Base-by-base conservation (phyloP, 192 early-diverging fungal genomes). In the Backusella parvicylindrica region DNA sequence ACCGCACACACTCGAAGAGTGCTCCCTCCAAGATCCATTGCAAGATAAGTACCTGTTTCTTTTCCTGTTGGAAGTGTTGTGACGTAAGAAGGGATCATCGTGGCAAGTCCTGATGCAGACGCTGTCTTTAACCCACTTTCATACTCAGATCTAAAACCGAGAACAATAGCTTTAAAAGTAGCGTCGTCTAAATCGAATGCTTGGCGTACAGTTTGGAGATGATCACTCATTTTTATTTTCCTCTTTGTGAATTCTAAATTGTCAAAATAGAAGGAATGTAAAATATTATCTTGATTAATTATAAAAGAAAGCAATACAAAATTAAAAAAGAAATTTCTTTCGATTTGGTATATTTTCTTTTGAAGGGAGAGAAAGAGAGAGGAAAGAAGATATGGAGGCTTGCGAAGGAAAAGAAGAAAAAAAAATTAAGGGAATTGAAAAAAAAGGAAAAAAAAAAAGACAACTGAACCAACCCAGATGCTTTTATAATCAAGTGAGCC, bases 1-100 rank as follows among this genome's bases (percentile, higher is more conserved):
- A 96, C 93, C 35, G 86, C 84, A 73, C 92, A 91, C 21, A 97
- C 95, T 53, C 97, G 92, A 73, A 99, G 90, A 85, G 96, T 97
- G 49, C 95, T 96, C 32, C 97, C 96, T 60, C 98, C 97, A 68
- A 98, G 83, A 77, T 98, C 96, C 56, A 99, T 86, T 4, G 97
- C 95, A 67, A 96, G 86, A 87, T 90, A 96, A 33, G 89, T 87
- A 33, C 98, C 98, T 18, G 82, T 88, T 79, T 99, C 96, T 50
- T 80, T 85, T 30, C 97, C 96, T 18, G 85, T 90, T 6, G 98
- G 96, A 11, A 92, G 82, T 60, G 83, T 79, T 13, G 90, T 87
- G 74, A 97, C 93, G 82, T 89, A 97, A 6, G 95, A 94, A 32
- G 96, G 98, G 73, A 98, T 92, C 96, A 97, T 96, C 63, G 88